A percentile compares a stretch with the other conserved stretches of the same genome.
Conservation (phyloP, 495 filamentous ascomycete species). For the Xeromyces bisporus region DNA sequence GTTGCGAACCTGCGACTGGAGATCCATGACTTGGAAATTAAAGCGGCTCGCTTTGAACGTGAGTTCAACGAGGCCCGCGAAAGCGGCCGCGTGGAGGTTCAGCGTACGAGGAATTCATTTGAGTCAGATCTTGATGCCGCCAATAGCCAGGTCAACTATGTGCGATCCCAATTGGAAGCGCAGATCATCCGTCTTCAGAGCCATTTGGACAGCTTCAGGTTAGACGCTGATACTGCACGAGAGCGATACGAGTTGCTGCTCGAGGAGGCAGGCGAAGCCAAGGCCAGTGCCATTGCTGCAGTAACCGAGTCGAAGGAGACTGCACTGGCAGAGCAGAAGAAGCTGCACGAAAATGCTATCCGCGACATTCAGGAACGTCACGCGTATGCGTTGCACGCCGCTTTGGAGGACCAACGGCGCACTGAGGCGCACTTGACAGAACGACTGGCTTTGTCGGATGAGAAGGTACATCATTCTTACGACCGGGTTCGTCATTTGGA, state of each 20-base stretch:
- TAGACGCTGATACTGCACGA: conserved; percentile 57
- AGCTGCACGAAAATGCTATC: conserved; percentile 55
- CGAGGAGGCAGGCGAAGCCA: conserved; percentile 48
- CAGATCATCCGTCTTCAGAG: conserved; percentile 48
- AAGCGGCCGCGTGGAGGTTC: conserved; percentile 54
- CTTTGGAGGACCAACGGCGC: conserved; percentile 53
- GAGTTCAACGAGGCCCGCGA: conserved; percentile 73
- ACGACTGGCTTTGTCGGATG: conserved; percentile 55
- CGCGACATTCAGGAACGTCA: conserved; percentile 46
- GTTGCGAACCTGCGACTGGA: conserved; percentile 50
- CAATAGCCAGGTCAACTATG: conserved; percentile 65
- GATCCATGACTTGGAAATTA: conserved; percentile 43
- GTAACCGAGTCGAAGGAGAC: conserved; percentile 43
- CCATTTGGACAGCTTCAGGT: conserved; percentile 52
- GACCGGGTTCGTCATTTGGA: conserved; percentile 70
- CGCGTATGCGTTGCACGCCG: conserved; percentile 52
- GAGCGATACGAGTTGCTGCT: conserved; percentile 60
- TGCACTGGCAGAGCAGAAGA: conserved; percentile 48
- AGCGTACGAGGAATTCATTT: conserved; percentile 60
- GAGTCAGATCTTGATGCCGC: conserved; percentile 65
- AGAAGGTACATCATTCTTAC: conserved; percentile 62
- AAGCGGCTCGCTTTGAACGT: conserved; percentile 53
- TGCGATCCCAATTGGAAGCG: conserved; percentile 59
- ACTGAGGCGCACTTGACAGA: conserved; percentile 51
- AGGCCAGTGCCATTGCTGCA: conserved; percentile 32